Conservation (phyloP, 2,329 filamentous ascomycete genomes). For the Penicillium sp. region DNA sequence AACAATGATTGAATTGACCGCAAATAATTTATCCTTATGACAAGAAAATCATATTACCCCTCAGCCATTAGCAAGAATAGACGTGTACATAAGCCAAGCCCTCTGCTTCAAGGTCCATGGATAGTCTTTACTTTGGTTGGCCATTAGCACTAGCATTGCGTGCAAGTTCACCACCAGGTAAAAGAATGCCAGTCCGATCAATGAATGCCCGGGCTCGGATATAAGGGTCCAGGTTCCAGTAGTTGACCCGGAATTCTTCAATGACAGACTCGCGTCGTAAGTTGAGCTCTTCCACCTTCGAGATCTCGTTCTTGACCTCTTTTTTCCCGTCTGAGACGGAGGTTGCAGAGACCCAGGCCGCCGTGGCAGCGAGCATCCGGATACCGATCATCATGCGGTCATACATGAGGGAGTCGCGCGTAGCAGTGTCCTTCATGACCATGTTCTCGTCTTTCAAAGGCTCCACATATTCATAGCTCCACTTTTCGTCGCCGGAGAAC, state of each 20-base stretch:
- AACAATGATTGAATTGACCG: too few relatives aligned
- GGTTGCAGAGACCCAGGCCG: constrained; percentile 66
- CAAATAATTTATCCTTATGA: too few relatives aligned
- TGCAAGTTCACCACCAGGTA: constrained; percentile 52
- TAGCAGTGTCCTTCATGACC: constrained; percentile 65
- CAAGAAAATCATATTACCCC: too few relatives aligned
- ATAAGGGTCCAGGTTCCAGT: constrained; percentile 87
- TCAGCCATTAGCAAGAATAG: too few relatives aligned
- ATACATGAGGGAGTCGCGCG: constrained; percentile 52
- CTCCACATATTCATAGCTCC: constrained; percentile 77
- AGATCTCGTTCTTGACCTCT: constrained; percentile 20
- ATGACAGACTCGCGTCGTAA: constrained; percentile 60
- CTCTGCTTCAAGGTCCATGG: background rate
- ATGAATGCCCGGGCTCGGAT: constrained; percentile 75
- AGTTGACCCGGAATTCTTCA: constrained; percentile 64
- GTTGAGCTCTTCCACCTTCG: constrained; percentile 11
- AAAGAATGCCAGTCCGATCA: constrained; percentile 72
- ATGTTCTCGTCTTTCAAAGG: constrained; percentile 74
- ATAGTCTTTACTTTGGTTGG: background rate
- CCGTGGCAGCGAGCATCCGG: constrained; percentile 70
- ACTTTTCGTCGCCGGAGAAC: constrained; percentile 78
- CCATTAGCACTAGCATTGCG: background rate
- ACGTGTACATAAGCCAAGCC: too few relatives aligned
- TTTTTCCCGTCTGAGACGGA: constrained; percentile 47
- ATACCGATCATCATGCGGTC: constrained; percentile 63